These are phyloP conservation scores for Phaeoacremonium minimum DNA, from an alignment of 2,329 filamentous ascomycete genomes.

Conservation along the genomic window DNA sequence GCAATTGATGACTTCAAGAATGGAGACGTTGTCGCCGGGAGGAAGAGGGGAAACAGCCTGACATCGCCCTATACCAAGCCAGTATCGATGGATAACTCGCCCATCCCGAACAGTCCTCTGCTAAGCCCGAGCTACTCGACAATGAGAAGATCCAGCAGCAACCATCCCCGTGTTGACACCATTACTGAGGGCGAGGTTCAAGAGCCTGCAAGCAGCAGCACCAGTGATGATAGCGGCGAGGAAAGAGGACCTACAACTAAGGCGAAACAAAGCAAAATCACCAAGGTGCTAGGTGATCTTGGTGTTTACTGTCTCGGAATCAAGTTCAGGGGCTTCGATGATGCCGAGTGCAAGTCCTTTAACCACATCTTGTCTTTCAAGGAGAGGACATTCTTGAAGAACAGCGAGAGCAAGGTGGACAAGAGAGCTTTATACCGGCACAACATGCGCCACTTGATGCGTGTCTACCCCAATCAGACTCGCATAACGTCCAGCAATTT, in stretches of 20 bases:
- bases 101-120: conserved; percentile 51
- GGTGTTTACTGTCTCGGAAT: conserved; percentile 72
- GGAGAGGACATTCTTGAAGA: conserved; percentile 79
- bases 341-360: conserved; percentile 73
- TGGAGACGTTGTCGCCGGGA: conserved; percentile 39
- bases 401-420: conserved; percentile 69
- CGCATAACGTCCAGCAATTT: conserved; percentile 90
- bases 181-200: conserved; percentile 54
- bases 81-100: conserved; percentile 51
- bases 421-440: conserved; percentile 81
- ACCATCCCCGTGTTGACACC: conserved; percentile 51
- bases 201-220: conserved; percentile 52
- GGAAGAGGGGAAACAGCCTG: conserved; percentile 63
- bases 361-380: conserved; percentile 97
- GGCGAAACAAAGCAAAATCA: conserved; percentile 77
- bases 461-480: conserved; percentile 83
- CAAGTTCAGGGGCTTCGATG: conserved; percentile 80
- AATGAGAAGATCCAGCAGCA: conserved; percentile 42
- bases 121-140: conserved; percentile 46
- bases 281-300: conserved; percentile 75
- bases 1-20: conserved; percentile 41
- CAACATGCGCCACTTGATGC: conserved; percentile 88
- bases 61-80: conserved; percentile 72
- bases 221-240: conserved; percentile 72
- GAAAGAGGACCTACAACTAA: conserved; percentile 48